Evolutionary conservation across 257 asterid genomes (phyloP), one percentile per base, ranked within the genome.

Genomic region (Solanum pennellii): DNA sequence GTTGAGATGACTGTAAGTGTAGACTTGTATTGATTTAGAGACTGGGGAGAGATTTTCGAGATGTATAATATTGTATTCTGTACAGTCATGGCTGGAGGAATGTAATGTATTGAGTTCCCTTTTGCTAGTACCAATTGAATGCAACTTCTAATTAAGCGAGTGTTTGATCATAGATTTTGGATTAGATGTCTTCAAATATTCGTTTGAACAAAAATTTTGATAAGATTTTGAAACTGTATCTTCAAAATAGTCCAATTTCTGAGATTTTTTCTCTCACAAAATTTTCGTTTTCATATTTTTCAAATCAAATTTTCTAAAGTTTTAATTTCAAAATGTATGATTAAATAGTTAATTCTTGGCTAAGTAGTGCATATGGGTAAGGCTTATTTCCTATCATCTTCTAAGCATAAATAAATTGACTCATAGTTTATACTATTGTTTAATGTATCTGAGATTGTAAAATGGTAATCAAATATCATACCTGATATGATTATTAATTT

Each of bases 201-300:
- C 2, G 6, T 29, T 68, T 0, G 2, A 15, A 1, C 18, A 3
- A 6, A 6, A 27, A 66, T 0, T 27, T 65, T 12, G 0, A 27
- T 66, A 12, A 66, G 74, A 27, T 25, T 25, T 66, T 66, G 73
- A 66, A 60, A 21, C 9, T 3, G 12, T 60, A 21, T 60, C 68
- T 59, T 59, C 25, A 59, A 59, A 59, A 59, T 21, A 9, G 3
- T 23, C 65, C 2, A 16, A 16, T 16, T 16, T 56, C 5, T 56
- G 62, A 52, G 62, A 52, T 56, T 56, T 52, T 3, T 18, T n/a
- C 9, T n/a, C 9, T 2, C 60, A 16, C 23, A 15, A 14, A 47
- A 16, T 52, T 16, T 52, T 52, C 23, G 2, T 52, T 52, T 16
- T 16, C 23, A 6, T 49, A 5, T 49, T 49, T 16, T 56, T 9